Conservation (phyloP, 495 filamentous ascomycete genomes). For the Penicillium taxi region DNA sequence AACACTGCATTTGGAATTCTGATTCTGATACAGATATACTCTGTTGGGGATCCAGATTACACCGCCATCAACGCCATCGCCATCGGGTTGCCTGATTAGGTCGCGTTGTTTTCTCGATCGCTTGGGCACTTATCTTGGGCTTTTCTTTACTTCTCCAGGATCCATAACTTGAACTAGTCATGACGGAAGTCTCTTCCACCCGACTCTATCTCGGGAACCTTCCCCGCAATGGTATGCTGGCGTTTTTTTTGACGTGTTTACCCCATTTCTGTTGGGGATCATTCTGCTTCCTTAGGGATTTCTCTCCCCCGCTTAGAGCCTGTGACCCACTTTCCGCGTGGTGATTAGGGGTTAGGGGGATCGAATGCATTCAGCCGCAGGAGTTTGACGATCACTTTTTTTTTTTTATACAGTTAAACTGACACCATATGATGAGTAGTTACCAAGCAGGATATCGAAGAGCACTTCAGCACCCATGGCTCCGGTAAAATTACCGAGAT, state of each 20-base stretch:
- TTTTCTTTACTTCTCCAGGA: constrained; percentile 11
- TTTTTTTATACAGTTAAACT: constrained; percentile 5
- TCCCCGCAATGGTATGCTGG: constrained; percentile 83
- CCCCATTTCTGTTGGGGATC: no score
- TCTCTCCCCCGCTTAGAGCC: constrained; percentile 5
- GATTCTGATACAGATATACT: constrained; percentile 1
- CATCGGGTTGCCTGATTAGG: constrained; percentile 10
- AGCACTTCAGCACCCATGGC: constrained; percentile 90
- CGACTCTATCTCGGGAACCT: constrained; percentile 96
- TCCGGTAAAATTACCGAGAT: constrained; percentile 96
- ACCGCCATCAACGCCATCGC: constrained; percentile 3
- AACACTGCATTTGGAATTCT: not conserved
- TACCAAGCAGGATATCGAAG: constrained; percentile 92
- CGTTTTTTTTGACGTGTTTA: constrained; percentile 11
- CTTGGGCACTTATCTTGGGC: constrained; percentile 3
- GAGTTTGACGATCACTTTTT: constrained; percentile 16
- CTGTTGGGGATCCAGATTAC: not conserved
- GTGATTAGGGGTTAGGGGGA: no score
- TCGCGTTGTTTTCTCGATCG: constrained; percentile 5
- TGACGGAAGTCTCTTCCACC: constrained; percentile 75
- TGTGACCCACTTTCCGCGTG: constrained; percentile 5
- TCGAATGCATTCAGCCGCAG: constrained; percentile 5
- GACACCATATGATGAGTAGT: constrained; percentile 45
- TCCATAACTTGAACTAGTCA: constrained; percentile 18
- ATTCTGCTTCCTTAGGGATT: no score